Evolutionary conservation across 73 alveolate species (phyloP).

Genomic region (Tetrahymena malaccensis): DNA sequence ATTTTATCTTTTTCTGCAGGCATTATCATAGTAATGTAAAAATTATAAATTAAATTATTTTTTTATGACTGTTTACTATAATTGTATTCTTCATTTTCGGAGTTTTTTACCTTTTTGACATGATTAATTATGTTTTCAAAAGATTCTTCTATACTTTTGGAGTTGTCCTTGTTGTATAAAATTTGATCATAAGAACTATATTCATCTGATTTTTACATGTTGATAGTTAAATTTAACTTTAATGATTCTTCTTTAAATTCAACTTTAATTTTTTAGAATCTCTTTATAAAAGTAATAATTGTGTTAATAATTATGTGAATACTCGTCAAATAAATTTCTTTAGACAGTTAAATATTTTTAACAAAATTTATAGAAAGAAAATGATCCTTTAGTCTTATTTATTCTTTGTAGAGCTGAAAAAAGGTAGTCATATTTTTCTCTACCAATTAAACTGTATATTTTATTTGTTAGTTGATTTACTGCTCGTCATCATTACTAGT

Average conservation of each 20-base stretch:
- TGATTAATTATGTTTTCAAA: not conserved
- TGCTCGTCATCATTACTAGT: not conserved
- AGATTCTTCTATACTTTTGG: not conserved
- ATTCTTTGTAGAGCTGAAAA: not conserved
- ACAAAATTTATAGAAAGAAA: not conserved
- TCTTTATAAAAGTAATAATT: not conserved
- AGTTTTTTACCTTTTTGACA: not conserved
- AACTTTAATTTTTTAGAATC: not conserved
- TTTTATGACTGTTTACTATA: not conserved
- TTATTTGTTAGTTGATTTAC: not conserved
- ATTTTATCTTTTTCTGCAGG: not conserved
- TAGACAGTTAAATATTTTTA: not conserved
- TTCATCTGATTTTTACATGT: not conserved
- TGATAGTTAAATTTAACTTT: not conserved
- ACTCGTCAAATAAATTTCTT: not conserved
- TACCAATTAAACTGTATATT: not conserved
- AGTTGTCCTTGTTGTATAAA: not conserved
- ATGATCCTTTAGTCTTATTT: not conserved
- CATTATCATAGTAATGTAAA: not conserved
- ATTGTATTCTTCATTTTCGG: not conserved
- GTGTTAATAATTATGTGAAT: not conserved
- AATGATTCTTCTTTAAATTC: not conserved
- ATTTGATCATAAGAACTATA: not conserved
- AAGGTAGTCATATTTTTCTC: not conserved
- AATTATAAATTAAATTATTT: no score